Base-by-base conservation (phyloP, 2,329 filamentous ascomycete species). In the Cladosporium sp. region DNA sequence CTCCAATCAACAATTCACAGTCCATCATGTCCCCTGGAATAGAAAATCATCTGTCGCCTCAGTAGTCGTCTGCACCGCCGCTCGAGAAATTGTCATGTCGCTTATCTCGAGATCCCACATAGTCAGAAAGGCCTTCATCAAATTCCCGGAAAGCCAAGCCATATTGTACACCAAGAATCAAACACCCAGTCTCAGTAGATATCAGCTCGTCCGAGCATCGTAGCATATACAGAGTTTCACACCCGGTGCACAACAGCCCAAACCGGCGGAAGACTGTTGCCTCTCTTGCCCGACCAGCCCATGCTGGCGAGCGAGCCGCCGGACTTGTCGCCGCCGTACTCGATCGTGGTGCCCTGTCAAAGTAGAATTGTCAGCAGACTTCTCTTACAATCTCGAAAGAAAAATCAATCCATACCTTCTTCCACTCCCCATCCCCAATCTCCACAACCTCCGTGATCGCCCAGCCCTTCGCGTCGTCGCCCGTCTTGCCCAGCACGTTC, bases 241-340 rank as follows among this genome's bases (percentile, higher is more conserved):
- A 50, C 58, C 57, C 63, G 63, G 52, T 68, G 65, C 43, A 68
- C 55, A 19, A 65, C 59, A 54, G 66, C 52, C 65, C 66, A 67
- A n/a, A 70, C 67, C 33, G 68, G 68, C 18, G 66, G 65, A 50
- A 65, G 49, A 14, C 43, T 50, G 2, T 43, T 55, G 5, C 67
- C 65, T 3, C 65, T 52, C 60, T 59, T 66, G 46, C 52, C 55
- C 49, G 54, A 61, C 68, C 68, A 70, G 2, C 67, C 65, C 58
- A 69, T 60, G 41, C 54, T 61, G 18, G 34, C 53, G 34, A 69
- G 49, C 1, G 55, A 59, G 1, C 57, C 60, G 19, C 60, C 62
- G 8, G 64, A 64, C 55, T 59, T 64, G 9, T 67, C 66, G 19
- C 48, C 51, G 2, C 40, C 53, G 38, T 64, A 64, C 33, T 58